Evolutionary conservation across 345 rosid species (phyloP).

Genomic region (Arabidopsis thaliana): TAIR10.1 NC_003074.8:17558501-17559000

Average conservation of each 20-base stretch:
- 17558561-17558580: slow-evolving; percentile 19
- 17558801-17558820: slow-evolving; percentile 87
- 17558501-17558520: too few relatives aligned
- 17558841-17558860: slow-evolving; percentile 33
- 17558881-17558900: slow-evolving; percentile 28
- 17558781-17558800: slow-evolving; percentile 62
- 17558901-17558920: slow-evolving; percentile 1
- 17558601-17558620: slow-evolving; percentile 23
- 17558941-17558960: slow-evolving; percentile 54
- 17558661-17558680: slow-evolving; percentile 26
- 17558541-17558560: slow-evolving; percentile 31
- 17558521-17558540: slow-evolving; percentile 6
- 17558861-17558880: slow-evolving; percentile 40
- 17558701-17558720: slow-evolving; percentile 9
- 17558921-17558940: not conserved
- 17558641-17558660: slow-evolving; percentile 28
- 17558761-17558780: not conserved
- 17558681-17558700: not conserved
- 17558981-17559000: slow-evolving; percentile 25
- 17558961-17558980: slow-evolving; percentile 33
- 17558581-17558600: slow-evolving; percentile 17
- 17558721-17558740: not conserved
- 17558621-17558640: slow-evolving; percentile 8
- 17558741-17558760: slow-evolving; percentile 18
- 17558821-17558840: slow-evolving; percentile 65